These are phyloP conservation scores for Gymnopilus dilepis DNA, from an alignment of 768 basidiomycete genomes.

Conservation along the genomic window DNA sequence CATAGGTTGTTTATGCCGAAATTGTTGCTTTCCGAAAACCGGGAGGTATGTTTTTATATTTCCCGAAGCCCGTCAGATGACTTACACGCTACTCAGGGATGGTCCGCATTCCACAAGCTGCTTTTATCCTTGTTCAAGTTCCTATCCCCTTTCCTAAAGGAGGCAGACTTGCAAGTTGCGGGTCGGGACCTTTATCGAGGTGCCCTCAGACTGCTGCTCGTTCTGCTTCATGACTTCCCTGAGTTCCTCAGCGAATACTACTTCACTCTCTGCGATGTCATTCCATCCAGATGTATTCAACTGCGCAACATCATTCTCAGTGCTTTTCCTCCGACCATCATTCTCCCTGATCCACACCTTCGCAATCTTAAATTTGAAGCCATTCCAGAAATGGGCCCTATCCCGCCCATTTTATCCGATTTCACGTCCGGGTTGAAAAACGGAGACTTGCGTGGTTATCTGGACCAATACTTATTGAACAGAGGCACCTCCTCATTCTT, in stretches of 20 bases:
- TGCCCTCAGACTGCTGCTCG: conserved; percentile 86
- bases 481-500: conserved; percentile 76
- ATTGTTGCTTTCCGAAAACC: conserved; percentile 82
- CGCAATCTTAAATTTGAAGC: conserved; percentile 75
- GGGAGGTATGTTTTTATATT: conserved; percentile 63
- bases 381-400: conserved; percentile 89
- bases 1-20: conserved; percentile 98
- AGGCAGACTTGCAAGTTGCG: conserved; percentile 78
- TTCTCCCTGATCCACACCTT: conserved; percentile 87
- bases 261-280: conserved; percentile 92
- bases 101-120: conserved; percentile 95
- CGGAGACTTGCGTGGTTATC: conserved; percentile 75
- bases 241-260: conserved; percentile 98
- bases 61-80: not conserved
- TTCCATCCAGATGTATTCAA: conserved; percentile 93
- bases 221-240: conserved; percentile 98
- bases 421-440: conserved; percentile 83
- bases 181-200: conserved; percentile 91
- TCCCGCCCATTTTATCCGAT: conserved; percentile 91
- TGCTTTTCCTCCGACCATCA: conserved; percentile 85
- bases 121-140: conserved; percentile 95
- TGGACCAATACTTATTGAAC: conserved; percentile 87
- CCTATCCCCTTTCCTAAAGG: conserved; percentile 87
- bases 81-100: conserved; percentile 58
- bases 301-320: conserved; percentile 95